A percentile compares a stretch with the other conserved stretches of the same genome.
Evolutionary conservation across 176 grass and related monocot species (phyloP).

Genomic region (Pontederia paniculata): DNA sequence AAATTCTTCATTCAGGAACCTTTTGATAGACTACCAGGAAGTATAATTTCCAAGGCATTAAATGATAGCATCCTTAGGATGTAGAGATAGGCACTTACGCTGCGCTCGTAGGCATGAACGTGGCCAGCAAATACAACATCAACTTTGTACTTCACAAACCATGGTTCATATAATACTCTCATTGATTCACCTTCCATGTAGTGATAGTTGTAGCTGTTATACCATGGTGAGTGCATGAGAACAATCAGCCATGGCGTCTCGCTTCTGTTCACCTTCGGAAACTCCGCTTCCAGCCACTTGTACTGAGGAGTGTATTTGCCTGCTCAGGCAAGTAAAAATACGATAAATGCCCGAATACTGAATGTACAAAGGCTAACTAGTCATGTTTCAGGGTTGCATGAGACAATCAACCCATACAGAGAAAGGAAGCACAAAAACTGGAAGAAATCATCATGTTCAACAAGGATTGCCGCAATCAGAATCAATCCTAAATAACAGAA

Average conservation of each 20-base stretch:
- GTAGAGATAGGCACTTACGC: constrained; percentile 27
- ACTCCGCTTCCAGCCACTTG: constrained; percentile 72
- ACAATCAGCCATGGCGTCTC: constrained; percentile 91
- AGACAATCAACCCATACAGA: too few relatives aligned
- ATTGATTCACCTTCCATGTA: constrained; percentile 96
- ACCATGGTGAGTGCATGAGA: constrained; percentile 89
- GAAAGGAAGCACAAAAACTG: too few relatives aligned
- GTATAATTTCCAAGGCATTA: too few relatives aligned
- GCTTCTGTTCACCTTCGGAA: constrained; percentile 76
- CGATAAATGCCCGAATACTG: neutral
- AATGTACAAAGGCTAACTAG: too few relatives aligned
- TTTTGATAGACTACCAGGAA: too few relatives aligned
- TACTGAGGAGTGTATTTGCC: constrained; percentile 85
- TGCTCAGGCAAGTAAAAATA: constrained; percentile 19
- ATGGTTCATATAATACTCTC: constrained; percentile 80
- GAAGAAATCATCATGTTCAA: neutral
- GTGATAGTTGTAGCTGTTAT: constrained; percentile 94
- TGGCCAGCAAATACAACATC: constrained; percentile 77
- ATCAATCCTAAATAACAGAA: neutral
- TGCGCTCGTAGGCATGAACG: constrained; percentile 89
- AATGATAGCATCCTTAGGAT: neutral
- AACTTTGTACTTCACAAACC: constrained; percentile 90
- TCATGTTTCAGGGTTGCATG: too few relatives aligned
- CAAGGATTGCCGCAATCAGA: neutral
- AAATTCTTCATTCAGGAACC: too few relatives aligned